Percentiles rank a stretch among this genome's conserved stretches.
phyloP scores from a whole-genome alignment of 2,329 filamentous ascomycete species.

The Botrytis fragariae region DNA sequence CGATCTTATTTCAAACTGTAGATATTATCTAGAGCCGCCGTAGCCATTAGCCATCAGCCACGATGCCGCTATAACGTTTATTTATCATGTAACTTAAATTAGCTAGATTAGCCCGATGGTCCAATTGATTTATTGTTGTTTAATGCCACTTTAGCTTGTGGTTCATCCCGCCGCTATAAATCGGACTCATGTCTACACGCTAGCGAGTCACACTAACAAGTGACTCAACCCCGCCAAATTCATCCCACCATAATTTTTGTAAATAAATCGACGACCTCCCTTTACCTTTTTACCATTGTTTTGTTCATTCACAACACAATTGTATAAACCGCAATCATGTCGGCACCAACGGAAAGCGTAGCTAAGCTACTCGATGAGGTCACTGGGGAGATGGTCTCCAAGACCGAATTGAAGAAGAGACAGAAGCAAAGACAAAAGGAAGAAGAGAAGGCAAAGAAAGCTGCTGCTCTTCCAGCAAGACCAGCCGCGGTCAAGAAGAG shows the following conservation, averaged over 20 bases:
- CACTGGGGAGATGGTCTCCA: conserved; percentile 83
- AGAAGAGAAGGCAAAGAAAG: conserved; percentile 85
- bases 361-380: conserved; percentile 75
- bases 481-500: conserved; percentile 58
- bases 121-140: background rate
- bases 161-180: background rate
- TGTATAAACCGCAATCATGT: conserved; percentile 33
- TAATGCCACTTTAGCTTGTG: background rate
- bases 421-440: conserved; percentile 88
- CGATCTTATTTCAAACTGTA: background rate
- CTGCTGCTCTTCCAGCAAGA: conserved; percentile 61
- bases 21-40: background rate
- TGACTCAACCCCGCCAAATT: conserved; percentile 6
- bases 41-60: background rate
- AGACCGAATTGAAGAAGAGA: conserved; percentile 90
- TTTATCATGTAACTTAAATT: background rate
- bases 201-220: background rate
- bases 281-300: background rate
- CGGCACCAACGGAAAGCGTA: conserved; percentile 32
- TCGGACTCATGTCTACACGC: background rate
- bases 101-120: background rate
- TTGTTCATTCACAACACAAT: background rate
- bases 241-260: conserved; percentile 8
- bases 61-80: background rate
- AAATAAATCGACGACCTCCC: background rate